phyloP scores from a whole-genome alignment of 2,329 filamentous ascomycete genomes.

The Aspergillus costaricaensis region DNA sequence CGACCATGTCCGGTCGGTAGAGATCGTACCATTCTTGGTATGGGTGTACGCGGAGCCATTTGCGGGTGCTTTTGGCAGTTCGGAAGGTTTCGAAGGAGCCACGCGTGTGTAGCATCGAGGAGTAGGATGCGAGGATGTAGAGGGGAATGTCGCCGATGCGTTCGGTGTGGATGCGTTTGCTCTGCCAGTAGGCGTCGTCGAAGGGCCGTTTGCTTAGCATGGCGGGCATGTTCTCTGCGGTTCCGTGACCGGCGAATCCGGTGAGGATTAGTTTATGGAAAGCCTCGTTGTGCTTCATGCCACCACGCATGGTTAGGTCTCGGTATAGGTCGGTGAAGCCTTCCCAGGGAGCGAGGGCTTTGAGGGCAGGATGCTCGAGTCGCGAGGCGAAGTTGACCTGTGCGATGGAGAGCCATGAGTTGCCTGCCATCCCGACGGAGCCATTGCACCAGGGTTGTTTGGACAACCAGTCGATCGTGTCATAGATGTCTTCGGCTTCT shows the following conservation, averaged over 20 bases:
- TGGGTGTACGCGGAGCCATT: slow-evolving; percentile 22
- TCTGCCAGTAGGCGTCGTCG: slow-evolving; percentile 26
- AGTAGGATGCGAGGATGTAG: slow-evolving; percentile 29
- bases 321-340: slow-evolving; percentile 20
- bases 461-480: slow-evolving; percentile 25
- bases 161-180: slow-evolving; percentile 22
- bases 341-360: slow-evolving; percentile 28
- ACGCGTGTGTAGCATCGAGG: slow-evolving; percentile 23
- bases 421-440: slow-evolving; percentile 21
- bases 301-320: slow-evolving; percentile 22
- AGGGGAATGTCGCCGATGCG: slow-evolving; percentile 24
- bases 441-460: slow-evolving; percentile 28
- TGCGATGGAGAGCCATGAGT: slow-evolving; percentile 21
- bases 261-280: slow-evolving; percentile 20
- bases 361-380: slow-evolving; percentile 18
- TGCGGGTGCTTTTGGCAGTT: slow-evolving; percentile 12
- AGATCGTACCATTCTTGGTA: slow-evolving; percentile 14
- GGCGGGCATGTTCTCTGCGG: slow-evolving; percentile 11
- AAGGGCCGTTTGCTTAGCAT: slow-evolving; percentile 22
- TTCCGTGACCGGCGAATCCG: slow-evolving; percentile 14
- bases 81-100: slow-evolving; percentile 26
- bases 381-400: slow-evolving; percentile 17
- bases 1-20: slow-evolving; percentile 8
- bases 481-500: slow-evolving; percentile 30
- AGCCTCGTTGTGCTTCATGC: slow-evolving; percentile 14